Conservation (phyloP, 1,284 basidiomycete genomes). For the Moesziomyces sp. region DNA sequence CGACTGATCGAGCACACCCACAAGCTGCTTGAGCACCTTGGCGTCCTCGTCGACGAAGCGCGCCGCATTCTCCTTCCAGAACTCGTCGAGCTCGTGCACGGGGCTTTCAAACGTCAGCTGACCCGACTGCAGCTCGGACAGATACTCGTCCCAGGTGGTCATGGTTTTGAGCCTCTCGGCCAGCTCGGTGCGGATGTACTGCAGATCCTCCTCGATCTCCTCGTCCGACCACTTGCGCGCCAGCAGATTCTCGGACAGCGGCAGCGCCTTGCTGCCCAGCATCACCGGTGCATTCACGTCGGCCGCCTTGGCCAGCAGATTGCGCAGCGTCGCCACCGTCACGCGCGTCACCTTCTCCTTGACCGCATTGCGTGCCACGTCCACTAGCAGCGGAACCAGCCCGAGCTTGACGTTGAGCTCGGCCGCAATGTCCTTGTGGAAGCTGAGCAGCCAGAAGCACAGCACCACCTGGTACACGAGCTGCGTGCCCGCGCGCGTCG, state of each 20-base stretch:
- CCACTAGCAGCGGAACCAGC: conserved; percentile 85
- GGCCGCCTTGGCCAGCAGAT: conserved; percentile 84
- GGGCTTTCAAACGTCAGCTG: conserved; percentile 89
- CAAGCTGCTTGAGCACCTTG: conserved; percentile 89
- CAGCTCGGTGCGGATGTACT: conserved; percentile 84
- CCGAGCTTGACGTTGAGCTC: conserved; percentile 91
- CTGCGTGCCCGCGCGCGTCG: conserved; percentile 72
- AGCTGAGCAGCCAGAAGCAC: conserved; percentile 93
- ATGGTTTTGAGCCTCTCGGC: conserved; percentile 84
- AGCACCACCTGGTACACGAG: conserved; percentile 93
- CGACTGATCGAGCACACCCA: conserved; percentile 69
- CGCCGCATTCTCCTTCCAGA: conserved; percentile 94
- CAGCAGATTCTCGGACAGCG: conserved; percentile 85
- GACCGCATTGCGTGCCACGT: conserved; percentile 86
- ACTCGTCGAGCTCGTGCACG: conserved; percentile 92
- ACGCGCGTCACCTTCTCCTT: conserved; percentile 98
- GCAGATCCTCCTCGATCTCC: conserved; percentile 84
- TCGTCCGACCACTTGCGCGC: conserved; percentile 93
- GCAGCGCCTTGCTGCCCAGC: conserved; percentile 86
- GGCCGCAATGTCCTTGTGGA: conserved; percentile 84
- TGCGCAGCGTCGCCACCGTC: conserved; percentile 87
- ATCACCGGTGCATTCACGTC: conserved; percentile 87
- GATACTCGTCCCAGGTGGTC: conserved; percentile 96
- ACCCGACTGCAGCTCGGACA: conserved; percentile 87
- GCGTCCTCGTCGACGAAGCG: conserved; percentile 91